These are phyloP conservation scores for Cryphonectria nitschkei DNA, from an alignment of 2,329 filamentous ascomycete species.

Conservation along the genomic window DNA sequence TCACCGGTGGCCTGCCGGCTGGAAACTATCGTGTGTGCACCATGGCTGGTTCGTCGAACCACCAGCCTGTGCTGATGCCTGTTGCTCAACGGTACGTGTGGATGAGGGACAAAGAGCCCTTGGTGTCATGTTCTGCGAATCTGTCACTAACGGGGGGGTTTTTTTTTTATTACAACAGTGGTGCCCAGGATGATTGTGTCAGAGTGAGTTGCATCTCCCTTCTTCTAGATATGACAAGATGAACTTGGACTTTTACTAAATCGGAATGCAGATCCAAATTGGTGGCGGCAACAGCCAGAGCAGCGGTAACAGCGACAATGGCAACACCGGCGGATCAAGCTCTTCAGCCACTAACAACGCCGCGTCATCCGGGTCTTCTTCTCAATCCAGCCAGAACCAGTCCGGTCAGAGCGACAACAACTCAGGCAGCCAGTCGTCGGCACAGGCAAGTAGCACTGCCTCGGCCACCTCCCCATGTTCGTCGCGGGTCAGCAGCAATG, in stretches of 20 bases:
- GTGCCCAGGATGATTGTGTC: slow-evolving; percentile 45
- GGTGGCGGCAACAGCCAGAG: slow-evolving; percentile 19
- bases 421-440: background rate
- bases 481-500: slow-evolving; percentile 16
- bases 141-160: background rate
- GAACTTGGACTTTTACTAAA: slow-evolving; percentile 32
- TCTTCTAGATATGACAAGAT: background rate
- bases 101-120: background rate
- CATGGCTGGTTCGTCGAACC: slow-evolving; percentile 42
- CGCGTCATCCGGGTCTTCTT: background rate
- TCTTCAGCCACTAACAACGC: slow-evolving; percentile 24
- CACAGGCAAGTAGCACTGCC: background rate
- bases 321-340: slow-evolving; percentile 39
- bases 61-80: slow-evolving; percentile 43
- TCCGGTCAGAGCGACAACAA: slow-evolving; percentile 5
- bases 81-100: slow-evolving; percentile 38
- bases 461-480: background rate
- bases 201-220: slow-evolving; percentile 38
- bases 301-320: slow-evolving; percentile 19
- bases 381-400: background rate
- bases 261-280: slow-evolving; percentile 41
- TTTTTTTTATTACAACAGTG: slow-evolving; percentile 29
- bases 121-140: background rate
- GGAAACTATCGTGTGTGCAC: slow-evolving; percentile 45
- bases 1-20: slow-evolving; percentile 41